Base-by-base conservation (phyloP, 179 eudicot genomes). In the Silene noctiflora region DNA sequence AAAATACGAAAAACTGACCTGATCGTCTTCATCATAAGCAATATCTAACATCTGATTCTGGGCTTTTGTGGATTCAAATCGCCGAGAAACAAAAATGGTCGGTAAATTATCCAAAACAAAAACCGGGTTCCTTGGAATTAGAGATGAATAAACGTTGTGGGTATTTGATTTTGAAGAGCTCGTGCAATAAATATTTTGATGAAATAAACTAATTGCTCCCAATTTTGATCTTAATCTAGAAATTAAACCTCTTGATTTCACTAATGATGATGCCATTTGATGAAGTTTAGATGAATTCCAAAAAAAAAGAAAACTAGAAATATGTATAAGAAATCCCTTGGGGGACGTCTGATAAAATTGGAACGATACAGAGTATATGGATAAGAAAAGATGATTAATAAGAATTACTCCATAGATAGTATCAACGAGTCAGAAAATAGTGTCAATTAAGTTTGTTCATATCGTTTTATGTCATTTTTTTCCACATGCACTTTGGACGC, bases 61-160 rank as follows among this genome's bases (percentile, higher is more conserved):
- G 29, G 88, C 83, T 77, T 63, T 73, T 53, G 67, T 78, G 4
- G 88, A 89, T 48, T 81, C 82, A 39, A 83, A 87, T 60, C 83
- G 87, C 75, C 72, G 81, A 71, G 79, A 78, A 44, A 21, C 65
- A 1, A 76, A 85, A 75, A 48, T 76, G 75, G 82, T 22, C 19
- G 13, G 31, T 12, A 72, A 33, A 58, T 72, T 56, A 56, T 48
- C 0, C 0, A 46, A 71, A 71, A 2, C 6, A 6, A 72, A 29
- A 58, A 31, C 48, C 17, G 66, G 66, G 75, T 56, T 72, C 58
- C 21, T 58, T 1, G 31, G 16, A 72, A 58, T 1, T 58, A 5
- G 0, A 16, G 65, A 51, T 53, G 63, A 53, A 48, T 24, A 8
- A 53, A 19, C 2, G 7, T 53, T 3, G 13, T 71, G 44, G 44